Base-by-base conservation (phyloP, 208 protist species). In the Wallacemonas rigidus region DNA sequence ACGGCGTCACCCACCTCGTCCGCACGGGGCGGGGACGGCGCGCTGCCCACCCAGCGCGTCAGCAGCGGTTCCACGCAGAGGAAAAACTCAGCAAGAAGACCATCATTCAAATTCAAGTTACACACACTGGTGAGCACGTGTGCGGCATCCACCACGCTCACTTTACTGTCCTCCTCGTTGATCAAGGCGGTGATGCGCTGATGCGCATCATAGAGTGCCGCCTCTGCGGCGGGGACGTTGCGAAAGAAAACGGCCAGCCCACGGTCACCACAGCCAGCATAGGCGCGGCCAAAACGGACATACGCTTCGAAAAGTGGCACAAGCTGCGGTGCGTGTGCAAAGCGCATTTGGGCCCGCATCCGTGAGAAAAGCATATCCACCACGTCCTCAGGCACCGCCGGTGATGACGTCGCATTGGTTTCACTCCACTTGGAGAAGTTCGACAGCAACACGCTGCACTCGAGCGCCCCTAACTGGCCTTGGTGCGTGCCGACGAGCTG, bases 331-430 rank as follows among this genome's bases (percentile, higher is more conserved):
- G 81, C 55, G 38, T 81, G 69, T n/a, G 83, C 87, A 50, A 70
- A 75, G 14, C 77, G 58, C 65, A 92, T 84, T 55, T 88, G 79
- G 51, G 74, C 64, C 3, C 69, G 50, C 71, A 96, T 92, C 57
- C 74, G 80, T 26, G 75, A 65, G 43, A 82, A 96, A 26, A 96
- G 78, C 53, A 93, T 77, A 69, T 93, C 84, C 4, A 90, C 57
- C 45, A 93, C 41, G 62, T 95, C 91, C 1, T 80, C 79, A 8
- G 80, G 65, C 12, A 84, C 38, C 39, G 65, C 70, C 51, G 15
- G 57, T 50, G 8, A 50, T 63, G 40, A 68, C 79, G 14, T 74
- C 71, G 12, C 40, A 40, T 38, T 17, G 53, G 48, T 48, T 11
- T 55, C 72, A 26, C 71, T 81, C 74, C 77, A 82, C 53, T 78